phyloP scores from a whole-genome alignment of 768 basidiomycete species.

The Trametes cinnabarina region DNA sequence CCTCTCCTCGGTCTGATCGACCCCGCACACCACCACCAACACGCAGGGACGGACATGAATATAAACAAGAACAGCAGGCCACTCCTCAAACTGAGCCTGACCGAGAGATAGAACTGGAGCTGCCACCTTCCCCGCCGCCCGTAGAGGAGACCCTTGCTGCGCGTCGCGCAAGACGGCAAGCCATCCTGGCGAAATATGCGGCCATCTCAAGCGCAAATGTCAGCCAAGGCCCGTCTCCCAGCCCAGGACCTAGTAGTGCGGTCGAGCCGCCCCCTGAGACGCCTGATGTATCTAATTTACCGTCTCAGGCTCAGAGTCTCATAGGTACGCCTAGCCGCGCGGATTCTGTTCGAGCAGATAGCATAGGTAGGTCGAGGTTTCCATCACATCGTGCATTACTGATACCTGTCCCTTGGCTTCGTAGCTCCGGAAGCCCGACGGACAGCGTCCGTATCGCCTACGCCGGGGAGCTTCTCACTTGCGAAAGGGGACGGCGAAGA shows the following conservation, averaged over 20 bases:
- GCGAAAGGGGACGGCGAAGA: conserved; percentile 62
- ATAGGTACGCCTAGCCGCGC: conserved; percentile 33
- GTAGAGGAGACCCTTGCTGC: conserved; percentile 65
- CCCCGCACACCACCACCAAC: not conserved
- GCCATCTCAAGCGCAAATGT: conserved; percentile 43
- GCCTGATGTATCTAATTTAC: conserved; percentile 60
- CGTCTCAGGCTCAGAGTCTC: conserved; percentile 53
- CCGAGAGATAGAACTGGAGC: conserved; percentile 55
- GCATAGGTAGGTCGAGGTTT: not conserved
- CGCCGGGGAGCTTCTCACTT: conserved; percentile 60
- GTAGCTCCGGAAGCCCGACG: conserved; percentile 43
- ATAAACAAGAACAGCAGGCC: conserved; percentile 14
- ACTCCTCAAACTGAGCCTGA: conserved; percentile 37
- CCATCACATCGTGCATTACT: not conserved
- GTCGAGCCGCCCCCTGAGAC: conserved; percentile 64
- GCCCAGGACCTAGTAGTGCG: conserved; percentile 71
- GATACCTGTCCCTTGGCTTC: not conserved
- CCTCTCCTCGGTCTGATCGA: conserved; percentile 27
- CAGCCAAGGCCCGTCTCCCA: conserved; percentile 45
- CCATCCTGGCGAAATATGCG: conserved; percentile 76
- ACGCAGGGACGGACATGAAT: not conserved
- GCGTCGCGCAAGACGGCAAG: conserved; percentile 68
- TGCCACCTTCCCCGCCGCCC: conserved; percentile 42
- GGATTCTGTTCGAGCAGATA: conserved; percentile 7
- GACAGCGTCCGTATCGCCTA: conserved; percentile 58